A percentile compares a stretch with the other conserved stretches of the same genome.
Evolutionary conservation across 495 filamentous ascomycete genomes (phyloP).

Genomic region (Evernia prunastri): DNA sequence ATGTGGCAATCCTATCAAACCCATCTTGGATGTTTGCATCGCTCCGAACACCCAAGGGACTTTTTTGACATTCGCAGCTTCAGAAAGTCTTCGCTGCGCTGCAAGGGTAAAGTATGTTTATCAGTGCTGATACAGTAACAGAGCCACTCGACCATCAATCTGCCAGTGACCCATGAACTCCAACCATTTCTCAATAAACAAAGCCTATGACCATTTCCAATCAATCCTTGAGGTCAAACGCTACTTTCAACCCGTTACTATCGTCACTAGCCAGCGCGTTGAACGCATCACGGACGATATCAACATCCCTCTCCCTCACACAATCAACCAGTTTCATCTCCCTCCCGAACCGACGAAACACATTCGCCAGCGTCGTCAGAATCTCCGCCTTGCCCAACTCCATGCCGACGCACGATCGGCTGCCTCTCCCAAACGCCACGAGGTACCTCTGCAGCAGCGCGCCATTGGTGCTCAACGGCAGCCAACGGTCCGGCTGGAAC

Average conservation of each 20-base stretch:
- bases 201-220: neutral
- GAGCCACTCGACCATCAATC: neutral
- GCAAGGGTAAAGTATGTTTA: too few relatives aligned
- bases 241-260: neutral
- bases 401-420: neutral
- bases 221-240: neutral
- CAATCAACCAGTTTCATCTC: neutral
- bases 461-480: neutral
- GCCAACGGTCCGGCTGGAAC: slow-evolving; percentile 27
- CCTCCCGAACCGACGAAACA: neutral
- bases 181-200: neutral
- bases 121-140: too few relatives aligned
- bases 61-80: too few relatives aligned
- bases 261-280: neutral
- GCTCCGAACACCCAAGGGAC: too few relatives aligned
- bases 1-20: too few relatives aligned
- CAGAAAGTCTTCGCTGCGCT: too few relatives aligned
- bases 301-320: neutral
- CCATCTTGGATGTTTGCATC: too few relatives aligned
- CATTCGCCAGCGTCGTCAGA: neutral
- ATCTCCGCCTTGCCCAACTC: neutral
- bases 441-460: slow-evolving; percentile 23
- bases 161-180: neutral
- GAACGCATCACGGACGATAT: neutral
- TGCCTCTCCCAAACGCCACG: slow-evolving; percentile 25